Evolutionary conservation across 192 early-diverging fungal genomes (phyloP), one percentile per base, ranked within the genome.

Genomic region (Obelidium mucronatum): DNA sequence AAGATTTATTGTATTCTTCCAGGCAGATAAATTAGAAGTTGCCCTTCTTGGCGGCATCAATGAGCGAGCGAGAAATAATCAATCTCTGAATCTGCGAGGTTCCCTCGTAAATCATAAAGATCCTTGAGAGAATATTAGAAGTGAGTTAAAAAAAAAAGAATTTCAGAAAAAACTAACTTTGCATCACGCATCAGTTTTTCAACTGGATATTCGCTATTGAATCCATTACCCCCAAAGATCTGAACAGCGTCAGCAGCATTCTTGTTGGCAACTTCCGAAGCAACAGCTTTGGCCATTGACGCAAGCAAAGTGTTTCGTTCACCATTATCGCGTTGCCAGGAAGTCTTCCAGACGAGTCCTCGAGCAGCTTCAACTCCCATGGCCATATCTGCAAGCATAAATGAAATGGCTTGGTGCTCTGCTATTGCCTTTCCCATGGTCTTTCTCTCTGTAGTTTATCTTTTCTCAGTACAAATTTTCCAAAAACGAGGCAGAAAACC

Each of bases 101-200:
- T 67, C 96, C 96, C 82, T 98, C 96, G 75, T 98, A 98, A 69
- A 98, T 97, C 82, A 93, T 93, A 86, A 96, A 97, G 78, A 97
- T 69, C 30, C 37, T 65, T 11, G 56, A n/a, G 44, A 59, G 6
- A 30, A 30, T 59, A 11, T 11, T 30, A 59, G 11, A 19, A 59
- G 56, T 24, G 44, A 15, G 11, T 48, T 48, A 59, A 6, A 8
- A 59, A 5, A 59, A 8, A 59, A 19, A 59, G 11, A 31, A 59
- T 31, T 11, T 24, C 56, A 15, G 48, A 51, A 51, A 51, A 67
- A 42, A 52, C 67, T 30, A 26, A 52, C 55, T 75, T 75, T 5
- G 75, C 75, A 37, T 76, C 75, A 67, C 94, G 89, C 91, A 94
- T 94, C 48, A 98, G 84, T 86, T 98, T 98, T 83, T 98, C 96